phyloP scores from a whole-genome alignment of 1,284 basidiomycete genomes.

The Leccinum pachyderme region DNA sequence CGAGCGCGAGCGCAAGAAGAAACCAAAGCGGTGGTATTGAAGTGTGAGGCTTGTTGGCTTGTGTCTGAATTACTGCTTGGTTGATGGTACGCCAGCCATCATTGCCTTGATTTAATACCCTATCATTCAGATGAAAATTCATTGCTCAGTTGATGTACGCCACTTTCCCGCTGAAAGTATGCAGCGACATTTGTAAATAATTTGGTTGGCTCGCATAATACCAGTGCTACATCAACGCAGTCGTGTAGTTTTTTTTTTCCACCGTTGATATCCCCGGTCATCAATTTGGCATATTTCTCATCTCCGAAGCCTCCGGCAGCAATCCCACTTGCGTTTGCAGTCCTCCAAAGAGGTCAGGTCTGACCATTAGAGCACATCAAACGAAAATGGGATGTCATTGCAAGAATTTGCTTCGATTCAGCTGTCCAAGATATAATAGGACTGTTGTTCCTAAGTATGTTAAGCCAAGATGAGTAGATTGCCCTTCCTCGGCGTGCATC shows the following conservation, averaged over 20 bases:
- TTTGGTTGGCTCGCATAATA: not conserved
- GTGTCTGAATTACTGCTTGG: not conserved
- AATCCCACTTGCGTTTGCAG: not conserved
- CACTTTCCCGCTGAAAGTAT: not conserved
- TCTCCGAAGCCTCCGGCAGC: not conserved
- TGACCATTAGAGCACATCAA: too few relatives aligned
- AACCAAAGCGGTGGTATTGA: constrained; percentile 23
- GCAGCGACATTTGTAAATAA: not conserved
- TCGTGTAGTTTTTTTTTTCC: too few relatives aligned
- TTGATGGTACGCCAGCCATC: not conserved
- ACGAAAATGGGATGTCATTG: not conserved
- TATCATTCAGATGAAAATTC: not conserved
- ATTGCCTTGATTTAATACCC: not conserved
- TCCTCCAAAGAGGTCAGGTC: too few relatives aligned
- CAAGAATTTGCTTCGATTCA: constrained; percentile 2
- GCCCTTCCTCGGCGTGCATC: not conserved
- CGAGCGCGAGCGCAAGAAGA: constrained; percentile 11
- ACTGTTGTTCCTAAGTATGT: not conserved
- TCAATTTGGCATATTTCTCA: not conserved
- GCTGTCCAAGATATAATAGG: not conserved
- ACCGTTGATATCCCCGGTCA: too few relatives aligned
- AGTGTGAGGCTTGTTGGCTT: not conserved
- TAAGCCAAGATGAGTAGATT: constrained; percentile 1
- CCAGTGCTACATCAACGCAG: not conserved
- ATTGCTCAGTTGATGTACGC: not conserved